These are phyloP conservation scores for Chara braunii DNA, from an alignment of 139 green algal genomes.

Conservation along the genomic window DNA sequence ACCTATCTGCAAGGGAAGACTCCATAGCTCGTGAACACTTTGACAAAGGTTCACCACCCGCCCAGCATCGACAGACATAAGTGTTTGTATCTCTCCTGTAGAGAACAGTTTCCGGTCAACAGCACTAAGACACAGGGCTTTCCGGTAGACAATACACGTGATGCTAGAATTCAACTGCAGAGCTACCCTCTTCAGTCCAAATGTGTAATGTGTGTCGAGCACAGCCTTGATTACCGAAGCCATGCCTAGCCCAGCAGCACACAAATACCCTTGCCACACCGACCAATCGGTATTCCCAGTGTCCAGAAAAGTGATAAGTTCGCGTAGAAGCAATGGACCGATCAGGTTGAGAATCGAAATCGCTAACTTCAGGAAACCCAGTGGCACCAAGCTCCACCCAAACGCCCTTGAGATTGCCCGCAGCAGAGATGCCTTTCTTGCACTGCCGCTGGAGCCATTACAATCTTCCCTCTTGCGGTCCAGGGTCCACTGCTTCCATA, in stretches of 20 bases:
- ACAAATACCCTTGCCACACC: neutral
- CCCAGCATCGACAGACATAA: constrained; percentile 68
- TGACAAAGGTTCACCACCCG: constrained; percentile 58
- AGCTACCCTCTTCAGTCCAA: constrained; percentile 33
- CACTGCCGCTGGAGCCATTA: neutral
- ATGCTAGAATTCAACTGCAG: constrained; percentile 53
- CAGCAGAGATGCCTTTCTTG: constrained; percentile 6
- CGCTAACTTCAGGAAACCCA: constrained; percentile 31
- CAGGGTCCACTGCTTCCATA: constrained; percentile 19
- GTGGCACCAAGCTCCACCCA: neutral
- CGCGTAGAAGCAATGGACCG: constrained; percentile 65
- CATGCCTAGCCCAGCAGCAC: neutral
- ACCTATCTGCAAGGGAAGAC: constrained; percentile 67
- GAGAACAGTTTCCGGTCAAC: constrained; percentile 13
- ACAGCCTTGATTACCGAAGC: constrained; percentile 37
- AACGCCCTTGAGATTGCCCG: constrained; percentile 3
- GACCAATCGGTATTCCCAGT: neutral
- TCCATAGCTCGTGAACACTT: constrained; percentile 77
- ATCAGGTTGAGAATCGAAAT: neutral
- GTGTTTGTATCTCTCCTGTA: constrained; percentile 44
- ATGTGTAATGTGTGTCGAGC: constrained; percentile 64
- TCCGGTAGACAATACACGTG: constrained; percentile 53
- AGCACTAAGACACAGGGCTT: constrained; percentile 43
- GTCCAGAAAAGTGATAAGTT: constrained; percentile 57
- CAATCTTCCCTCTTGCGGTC: too few species aligned